These are phyloP conservation scores for Lactarius deliciosus DNA, from an alignment of 768 basidiomycete species.

Conservation along the genomic window DNA sequence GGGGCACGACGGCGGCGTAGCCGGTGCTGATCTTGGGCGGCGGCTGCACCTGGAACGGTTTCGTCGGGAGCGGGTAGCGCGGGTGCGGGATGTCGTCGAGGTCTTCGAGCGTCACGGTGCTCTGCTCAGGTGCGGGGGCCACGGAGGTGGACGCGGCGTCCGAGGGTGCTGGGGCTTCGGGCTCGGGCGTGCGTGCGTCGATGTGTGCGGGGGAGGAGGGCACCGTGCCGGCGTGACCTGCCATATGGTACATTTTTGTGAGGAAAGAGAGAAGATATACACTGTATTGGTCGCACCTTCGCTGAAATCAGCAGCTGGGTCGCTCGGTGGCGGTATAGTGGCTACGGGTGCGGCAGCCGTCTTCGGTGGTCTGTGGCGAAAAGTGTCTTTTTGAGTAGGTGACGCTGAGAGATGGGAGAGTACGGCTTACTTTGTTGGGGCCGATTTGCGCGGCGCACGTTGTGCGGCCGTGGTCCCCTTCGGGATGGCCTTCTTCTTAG, in stretches of 20 bases:
- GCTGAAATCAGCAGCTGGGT: constrained; percentile 17
- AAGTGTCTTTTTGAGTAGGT: not conserved
- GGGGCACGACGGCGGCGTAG: constrained; percentile 62
- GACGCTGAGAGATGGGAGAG: not conserved
- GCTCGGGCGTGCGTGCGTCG: constrained; percentile 23
- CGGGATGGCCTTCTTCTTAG: constrained; percentile 33
- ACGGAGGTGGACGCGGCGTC: constrained; percentile 5
- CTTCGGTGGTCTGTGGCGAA: constrained; percentile 1
- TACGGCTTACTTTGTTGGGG: constrained; percentile 33
- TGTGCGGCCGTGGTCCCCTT: constrained; percentile 32
- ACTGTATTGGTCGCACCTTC: constrained; percentile 12
- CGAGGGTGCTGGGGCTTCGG: constrained; percentile 2
- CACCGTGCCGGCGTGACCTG: constrained; percentile 30
- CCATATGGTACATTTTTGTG: not conserved
- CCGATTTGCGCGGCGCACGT: constrained; percentile 36
- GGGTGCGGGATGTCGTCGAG: constrained; percentile 65
- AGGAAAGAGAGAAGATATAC: not conserved
- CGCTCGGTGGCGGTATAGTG: constrained; percentile 6
- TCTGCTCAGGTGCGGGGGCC: constrained; percentile 9
- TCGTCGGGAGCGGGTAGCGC: constrained; percentile 75
- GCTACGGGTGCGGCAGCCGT: not conserved
- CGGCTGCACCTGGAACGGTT: constrained; percentile 79
- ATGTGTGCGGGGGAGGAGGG: constrained; percentile 27
- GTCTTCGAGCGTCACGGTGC: constrained; percentile 35
- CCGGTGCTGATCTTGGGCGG: constrained; percentile 74